phyloP scores from a whole-genome alignment of 352 stramenopile genomes.

The Elongisporangium senticosum region DNA sequence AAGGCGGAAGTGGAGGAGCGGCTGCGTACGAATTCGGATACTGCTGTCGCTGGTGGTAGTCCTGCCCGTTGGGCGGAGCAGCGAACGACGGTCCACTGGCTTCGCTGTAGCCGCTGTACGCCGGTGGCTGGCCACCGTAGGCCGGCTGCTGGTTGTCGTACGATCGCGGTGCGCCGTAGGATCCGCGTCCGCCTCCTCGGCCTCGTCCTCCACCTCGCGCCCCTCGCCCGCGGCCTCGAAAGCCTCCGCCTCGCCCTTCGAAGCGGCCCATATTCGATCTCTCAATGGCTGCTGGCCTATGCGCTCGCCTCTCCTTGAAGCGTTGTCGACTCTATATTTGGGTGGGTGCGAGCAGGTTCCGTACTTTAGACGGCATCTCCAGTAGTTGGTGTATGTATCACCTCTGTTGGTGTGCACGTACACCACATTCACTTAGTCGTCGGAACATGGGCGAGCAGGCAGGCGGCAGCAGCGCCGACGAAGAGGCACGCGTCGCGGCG shows the following conservation, averaged over 20 bases:
- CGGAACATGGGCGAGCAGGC: conserved; percentile 2
- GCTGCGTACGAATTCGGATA: conserved; percentile 4
- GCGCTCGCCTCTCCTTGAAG: conserved; percentile 2
- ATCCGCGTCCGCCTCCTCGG: conserved; percentile 21
- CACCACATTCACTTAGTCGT: neutral
- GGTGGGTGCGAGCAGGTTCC: neutral
- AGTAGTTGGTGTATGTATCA: neutral
- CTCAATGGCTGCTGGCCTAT: neutral
- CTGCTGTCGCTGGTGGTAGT: conserved; percentile 14
- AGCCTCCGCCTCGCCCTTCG: conserved; percentile 9
- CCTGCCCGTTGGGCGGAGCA: conserved; percentile 8
- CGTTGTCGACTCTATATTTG: conserved; percentile 1
- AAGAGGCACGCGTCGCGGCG: neutral
- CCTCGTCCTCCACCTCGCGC: conserved; percentile 26
- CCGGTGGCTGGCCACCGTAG: neutral
- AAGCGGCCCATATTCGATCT: conserved; percentile 17
- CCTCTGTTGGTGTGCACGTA: neutral
- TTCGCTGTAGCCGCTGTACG: neutral
- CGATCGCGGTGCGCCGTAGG: conserved; percentile 1
- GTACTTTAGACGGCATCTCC: neutral
- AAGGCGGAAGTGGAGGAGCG: conserved; percentile 3
- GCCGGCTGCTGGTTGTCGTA: conserved; percentile 9
- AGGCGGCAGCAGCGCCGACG: neutral
- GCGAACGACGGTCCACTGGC: conserved; percentile 2
- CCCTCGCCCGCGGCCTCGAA: conserved; percentile 22